A percentile compares a stretch with the other conserved stretches of the same genome.
Evolutionary conservation across 805 yeast genomes (phyloP).

Genomic region (Ascoidea rubescens): DNA sequence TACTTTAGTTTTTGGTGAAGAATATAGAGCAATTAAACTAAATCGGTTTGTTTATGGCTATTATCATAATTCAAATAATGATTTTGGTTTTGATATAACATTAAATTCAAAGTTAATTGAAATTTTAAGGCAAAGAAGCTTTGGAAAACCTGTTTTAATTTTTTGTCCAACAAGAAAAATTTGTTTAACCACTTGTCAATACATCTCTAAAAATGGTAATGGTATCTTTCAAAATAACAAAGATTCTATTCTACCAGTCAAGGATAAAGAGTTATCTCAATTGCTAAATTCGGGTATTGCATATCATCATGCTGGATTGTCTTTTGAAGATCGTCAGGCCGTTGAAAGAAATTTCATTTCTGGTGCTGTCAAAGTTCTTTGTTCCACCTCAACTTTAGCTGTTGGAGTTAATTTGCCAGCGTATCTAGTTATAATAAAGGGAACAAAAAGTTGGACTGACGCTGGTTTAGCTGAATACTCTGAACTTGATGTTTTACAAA

Average conservation of each 20-base stretch:
- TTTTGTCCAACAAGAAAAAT: slow-evolving; percentile 43
- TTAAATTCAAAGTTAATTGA: slow-evolving; percentile 28
- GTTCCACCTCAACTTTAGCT: slow-evolving; percentile 48
- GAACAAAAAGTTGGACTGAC: slow-evolving; percentile 44
- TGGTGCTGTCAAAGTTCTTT: slow-evolving; percentile 29
- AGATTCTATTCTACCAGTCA: slow-evolving; percentile 5
- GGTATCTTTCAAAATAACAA: not conserved
- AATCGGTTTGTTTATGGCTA: slow-evolving; percentile 30
- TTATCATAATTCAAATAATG: slow-evolving; percentile 23
- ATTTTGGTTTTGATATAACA: slow-evolving; percentile 31
- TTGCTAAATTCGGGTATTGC: slow-evolving; percentile 26
- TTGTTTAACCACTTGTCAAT: slow-evolving; percentile 31
- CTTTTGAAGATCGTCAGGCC: slow-evolving; percentile 27
- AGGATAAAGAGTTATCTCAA: slow-evolving; percentile 18
- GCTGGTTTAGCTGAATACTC: slow-evolving; percentile 38
- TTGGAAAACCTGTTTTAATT: slow-evolving; percentile 29
- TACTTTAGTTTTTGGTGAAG: slow-evolving; percentile 30
- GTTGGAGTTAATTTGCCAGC: slow-evolving; percentile 53
- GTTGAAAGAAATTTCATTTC: slow-evolving; percentile 31
- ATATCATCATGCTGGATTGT: slow-evolving; percentile 46
- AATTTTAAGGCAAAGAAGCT: slow-evolving; percentile 24
- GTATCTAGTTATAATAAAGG: slow-evolving; percentile 44
- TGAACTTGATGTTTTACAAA: slow-evolving; percentile 40
- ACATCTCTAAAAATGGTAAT: slow-evolving; percentile 13
- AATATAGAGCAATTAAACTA: slow-evolving; percentile 30